phyloP scores from a whole-genome alignment of 2,329 filamentous ascomycete genomes.

The Xylariomycetidae sp. region DNA sequence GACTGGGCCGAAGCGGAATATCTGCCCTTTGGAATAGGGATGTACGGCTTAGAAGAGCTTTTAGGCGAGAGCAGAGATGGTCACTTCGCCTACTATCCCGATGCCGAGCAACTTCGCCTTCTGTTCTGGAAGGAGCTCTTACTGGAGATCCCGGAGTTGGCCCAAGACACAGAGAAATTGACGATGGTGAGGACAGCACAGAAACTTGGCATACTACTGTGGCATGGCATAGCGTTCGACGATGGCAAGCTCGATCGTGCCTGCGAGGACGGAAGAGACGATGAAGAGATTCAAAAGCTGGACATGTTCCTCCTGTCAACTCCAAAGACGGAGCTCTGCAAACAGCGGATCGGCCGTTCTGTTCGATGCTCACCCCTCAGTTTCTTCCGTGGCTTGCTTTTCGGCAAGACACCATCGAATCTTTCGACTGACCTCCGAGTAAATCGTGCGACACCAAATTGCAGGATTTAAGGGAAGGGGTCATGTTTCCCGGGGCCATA shows the following conservation, averaged over 20 bases:
- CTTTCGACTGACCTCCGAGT: too few species aligned
- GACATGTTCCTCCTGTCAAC: slow-evolving; percentile 27
- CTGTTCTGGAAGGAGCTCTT: slow-evolving; percentile 44
- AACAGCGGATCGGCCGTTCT: slow-evolving; percentile 3
- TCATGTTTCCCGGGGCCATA: too few species aligned
- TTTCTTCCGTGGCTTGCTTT: slow-evolving; percentile 10
- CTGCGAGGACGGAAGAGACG: slow-evolving; percentile 44
- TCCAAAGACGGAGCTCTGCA: slow-evolving; percentile 1
- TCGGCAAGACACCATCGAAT: slow-evolving; percentile 9
- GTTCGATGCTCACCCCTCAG: slow-evolving; percentile 7
- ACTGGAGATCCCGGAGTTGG: slow-evolving; percentile 29
- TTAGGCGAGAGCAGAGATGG: slow-evolving; percentile 38
- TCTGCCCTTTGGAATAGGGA: slow-evolving; percentile 51
- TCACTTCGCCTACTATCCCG: slow-evolving; percentile 38
- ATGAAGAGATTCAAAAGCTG: slow-evolving; percentile 47
- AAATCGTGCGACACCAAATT: too few species aligned
- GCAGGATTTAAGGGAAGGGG: too few species aligned
- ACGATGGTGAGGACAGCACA: slow-evolving; percentile 36
- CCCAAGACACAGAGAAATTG: slow-evolving; percentile 11
- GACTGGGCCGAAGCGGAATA: slow-evolving; percentile 61
- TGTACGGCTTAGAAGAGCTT: slow-evolving; percentile 57
- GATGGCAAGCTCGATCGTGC: slow-evolving; percentile 52
- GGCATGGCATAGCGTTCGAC: slow-evolving; percentile 60
- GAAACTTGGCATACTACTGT: slow-evolving; percentile 51
- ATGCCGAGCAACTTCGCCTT: slow-evolving; percentile 35